A percentile compares a stretch with the other conserved stretches of the same genome.
phyloP scores from a whole-genome alignment of 805 yeast species.

The Lachancea meyersii region DNA sequence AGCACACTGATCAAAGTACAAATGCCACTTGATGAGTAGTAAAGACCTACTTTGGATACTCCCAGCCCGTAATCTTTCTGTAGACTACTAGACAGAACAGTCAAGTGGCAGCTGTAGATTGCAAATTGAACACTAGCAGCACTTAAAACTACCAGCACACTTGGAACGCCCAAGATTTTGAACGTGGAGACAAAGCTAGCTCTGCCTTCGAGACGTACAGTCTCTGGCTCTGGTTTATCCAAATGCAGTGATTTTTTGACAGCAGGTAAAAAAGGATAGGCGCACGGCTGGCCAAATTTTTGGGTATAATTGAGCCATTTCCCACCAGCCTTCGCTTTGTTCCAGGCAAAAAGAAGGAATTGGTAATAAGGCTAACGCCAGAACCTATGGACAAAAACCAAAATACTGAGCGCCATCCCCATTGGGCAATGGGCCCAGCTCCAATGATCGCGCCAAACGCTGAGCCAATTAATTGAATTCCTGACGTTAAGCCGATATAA shows the following conservation, averaged over 20 bases:
- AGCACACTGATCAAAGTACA: constrained; percentile 60
- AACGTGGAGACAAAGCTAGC: constrained; percentile 36
- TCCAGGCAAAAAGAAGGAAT: constrained; percentile 54
- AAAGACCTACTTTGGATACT: constrained; percentile 58
- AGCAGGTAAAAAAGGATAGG: constrained; percentile 35
- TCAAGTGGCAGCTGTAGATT: constrained; percentile 62
- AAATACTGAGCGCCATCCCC: constrained; percentile 70
- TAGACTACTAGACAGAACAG: constrained; percentile 55
- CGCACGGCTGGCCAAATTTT: constrained; percentile 35
- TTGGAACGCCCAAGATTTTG: constrained; percentile 38
- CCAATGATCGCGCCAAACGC: constrained; percentile 75
- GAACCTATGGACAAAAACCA: constrained; percentile 68
- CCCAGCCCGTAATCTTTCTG: constrained; percentile 44
- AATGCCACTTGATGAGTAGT: constrained; percentile 69
- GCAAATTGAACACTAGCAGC: constrained; percentile 62
- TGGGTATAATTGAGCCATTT: constrained; percentile 60
- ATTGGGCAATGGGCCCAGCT: constrained; percentile 37
- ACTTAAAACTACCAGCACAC: constrained; percentile 43
- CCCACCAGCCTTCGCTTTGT: constrained; percentile 69
- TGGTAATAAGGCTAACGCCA: constrained; percentile 37
- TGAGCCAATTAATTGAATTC: constrained; percentile 63
- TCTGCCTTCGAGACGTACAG: constrained; percentile 21
- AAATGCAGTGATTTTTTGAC: constrained; percentile 24
- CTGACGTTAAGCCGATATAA: constrained; percentile 57
- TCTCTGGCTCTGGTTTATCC: constrained; percentile 30